phyloP scores from a whole-genome alignment of 1,139 yeast genomes.

The Zygosaccharomyces sapae region DNA sequence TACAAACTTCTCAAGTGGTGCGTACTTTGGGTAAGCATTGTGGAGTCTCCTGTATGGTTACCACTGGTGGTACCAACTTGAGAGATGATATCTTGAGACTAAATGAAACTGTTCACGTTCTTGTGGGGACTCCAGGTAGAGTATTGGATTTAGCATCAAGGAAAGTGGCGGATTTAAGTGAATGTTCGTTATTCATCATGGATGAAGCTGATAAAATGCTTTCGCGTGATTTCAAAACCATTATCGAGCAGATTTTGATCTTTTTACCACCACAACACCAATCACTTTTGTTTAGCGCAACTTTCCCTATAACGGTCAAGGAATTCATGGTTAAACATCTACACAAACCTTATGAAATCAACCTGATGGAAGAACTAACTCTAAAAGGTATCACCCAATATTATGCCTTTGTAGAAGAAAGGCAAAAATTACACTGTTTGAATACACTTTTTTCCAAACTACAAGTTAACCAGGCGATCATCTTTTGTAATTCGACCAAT shows the following conservation, averaged over 20 bases:
- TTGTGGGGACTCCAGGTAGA: constrained; percentile 97
- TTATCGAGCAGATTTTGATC: constrained; percentile 80
- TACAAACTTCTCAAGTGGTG: constrained; percentile 95
- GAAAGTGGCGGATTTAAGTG: constrained; percentile 78
- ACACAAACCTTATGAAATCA: constrained; percentile 89
- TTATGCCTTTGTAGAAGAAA: constrained; percentile 96
- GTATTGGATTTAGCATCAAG: constrained; percentile 91
- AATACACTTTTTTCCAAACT: constrained; percentile 91
- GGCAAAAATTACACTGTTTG: constrained; percentile 90
- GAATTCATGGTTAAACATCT: constrained; percentile 89
- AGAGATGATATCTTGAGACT: constrained; percentile 92
- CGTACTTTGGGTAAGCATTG: constrained; percentile 95
- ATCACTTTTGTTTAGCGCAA: constrained; percentile 85
- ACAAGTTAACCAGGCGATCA: constrained; percentile 93
- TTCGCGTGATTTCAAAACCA: constrained; percentile 81
- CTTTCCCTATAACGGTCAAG: constrained; percentile 93
- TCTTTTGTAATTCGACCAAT: constrained; percentile 93
- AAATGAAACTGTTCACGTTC: constrained; percentile 83
- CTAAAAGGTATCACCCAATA: constrained; percentile 94
- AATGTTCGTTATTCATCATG: constrained; percentile 89
- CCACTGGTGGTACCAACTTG: constrained; percentile 96
- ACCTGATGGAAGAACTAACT: constrained; percentile 95
- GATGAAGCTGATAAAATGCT: constrained; percentile 99
- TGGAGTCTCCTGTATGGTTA: constrained; percentile 91
- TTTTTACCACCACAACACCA: constrained; percentile 81